Evolutionary conservation across 179 eudicot genomes (phyloP), one percentile per base, ranked within the genome.

Genomic region (Patellifolia procumbens): DNA sequence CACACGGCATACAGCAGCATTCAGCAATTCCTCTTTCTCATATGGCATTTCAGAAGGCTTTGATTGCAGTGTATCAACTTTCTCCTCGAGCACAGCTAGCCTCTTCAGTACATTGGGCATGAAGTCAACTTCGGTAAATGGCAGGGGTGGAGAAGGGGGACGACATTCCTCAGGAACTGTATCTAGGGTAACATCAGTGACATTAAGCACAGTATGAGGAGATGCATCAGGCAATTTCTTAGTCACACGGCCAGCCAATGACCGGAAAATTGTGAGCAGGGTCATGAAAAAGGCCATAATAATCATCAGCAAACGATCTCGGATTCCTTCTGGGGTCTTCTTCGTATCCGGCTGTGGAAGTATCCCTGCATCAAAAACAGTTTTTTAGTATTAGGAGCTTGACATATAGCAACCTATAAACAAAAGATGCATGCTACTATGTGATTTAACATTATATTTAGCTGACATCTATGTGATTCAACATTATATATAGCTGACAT

Each of bases 1-100:
- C 70, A 96, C 99, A 26, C 98, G 91, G 77, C 88, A 93, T 74
- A 96, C 96, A 86, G 99, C 98, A 24, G 97, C 99, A 86, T 93
- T 91, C 68, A 96, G 83, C 87, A 96, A 87, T 82, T 96, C 99
- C 85, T 86, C 98, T 83, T 96, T 96, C 79, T 96, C 97, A 52
- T 75, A 85, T 32, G 99, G 99, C 99, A 96, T 96, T 84, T 88
- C 86, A 73, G 91, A 90, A 76, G 99, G 99, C 83, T 87, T 93
- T 74, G 88, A 86, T 66, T 90, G 91, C 77, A 94, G 89, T 52
- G 91, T 86, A 58, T 79, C 89, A 16, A 96, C 94, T 78, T 91
- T 91, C 72, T 89, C 93, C 86, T 96, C 99, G 68, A 96, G 98
- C 79, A 89, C 98, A 73, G 89, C 90, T 64, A 96, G 80, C 83